These are phyloP conservation scores for Penicillium psychrofluorescens DNA, from an alignment of 495 filamentous ascomycete genomes.

Conservation along the genomic window DNA sequence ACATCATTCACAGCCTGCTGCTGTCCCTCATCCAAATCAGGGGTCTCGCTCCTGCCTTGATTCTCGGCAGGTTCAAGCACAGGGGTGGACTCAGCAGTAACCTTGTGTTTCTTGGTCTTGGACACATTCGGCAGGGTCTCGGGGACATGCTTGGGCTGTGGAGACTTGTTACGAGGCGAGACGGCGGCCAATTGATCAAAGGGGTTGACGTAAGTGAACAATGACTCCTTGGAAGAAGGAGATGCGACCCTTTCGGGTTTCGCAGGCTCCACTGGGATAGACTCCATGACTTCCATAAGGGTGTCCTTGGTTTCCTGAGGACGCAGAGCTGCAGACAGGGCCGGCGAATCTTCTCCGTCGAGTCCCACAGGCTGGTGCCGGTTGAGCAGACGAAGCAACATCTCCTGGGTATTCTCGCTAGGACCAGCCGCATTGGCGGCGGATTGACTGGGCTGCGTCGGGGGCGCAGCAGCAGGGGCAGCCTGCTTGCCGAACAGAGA, in stretches of 20 bases:
- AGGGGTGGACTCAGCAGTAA: slow-evolving; percentile 12
- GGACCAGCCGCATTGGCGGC: slow-evolving; percentile 5
- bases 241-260: slow-evolving; percentile 25
- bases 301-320: slow-evolving; percentile 8
- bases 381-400: slow-evolving; percentile 59
- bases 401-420: slow-evolving; percentile 54
- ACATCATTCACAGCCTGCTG: slow-evolving; percentile 67
- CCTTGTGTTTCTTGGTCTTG: slow-evolving; percentile 13
- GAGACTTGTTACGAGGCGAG: slow-evolving; percentile 52
- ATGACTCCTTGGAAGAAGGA: slow-evolving; percentile 30
- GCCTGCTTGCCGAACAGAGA: slow-evolving; percentile 43
- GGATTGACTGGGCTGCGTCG: neutral
- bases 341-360: slow-evolving; percentile 10
- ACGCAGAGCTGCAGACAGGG: slow-evolving; percentile 4
- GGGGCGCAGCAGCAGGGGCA: slow-evolving; percentile 9
- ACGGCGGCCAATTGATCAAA: slow-evolving; percentile 70
- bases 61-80: slow-evolving; percentile 3
- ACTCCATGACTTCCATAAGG: slow-evolving; percentile 11
- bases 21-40: slow-evolving; percentile 27
- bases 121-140: too few relatives aligned
- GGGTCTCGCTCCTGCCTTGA: slow-evolving; percentile 24
- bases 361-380: slow-evolving; percentile 40
- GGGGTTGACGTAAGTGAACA: slow-evolving; percentile 75
- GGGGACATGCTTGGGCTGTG: slow-evolving; percentile 22
- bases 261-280: slow-evolving; percentile 14